Evolutionary conservation across 1,284 basidiomycete genomes (phyloP).

Genomic region (Marasmius tenuissimus): DNA sequence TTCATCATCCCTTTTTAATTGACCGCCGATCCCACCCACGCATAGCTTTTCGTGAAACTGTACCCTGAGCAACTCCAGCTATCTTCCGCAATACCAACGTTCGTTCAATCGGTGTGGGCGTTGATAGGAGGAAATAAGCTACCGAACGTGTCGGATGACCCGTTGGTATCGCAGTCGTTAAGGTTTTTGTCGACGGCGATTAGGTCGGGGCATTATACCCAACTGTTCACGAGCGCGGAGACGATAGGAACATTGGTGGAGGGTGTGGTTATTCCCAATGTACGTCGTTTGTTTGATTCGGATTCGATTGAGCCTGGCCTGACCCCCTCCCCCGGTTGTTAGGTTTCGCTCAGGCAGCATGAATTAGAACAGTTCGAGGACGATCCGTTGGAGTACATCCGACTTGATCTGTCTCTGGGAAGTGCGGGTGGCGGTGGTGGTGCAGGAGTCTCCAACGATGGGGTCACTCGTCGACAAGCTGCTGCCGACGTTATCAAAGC

Average conservation of each 20-base stretch:
- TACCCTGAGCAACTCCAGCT: slow-evolving; percentile 85
- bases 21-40: neutral
- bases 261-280: slow-evolving; percentile 93
- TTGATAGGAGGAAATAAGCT: slow-evolving; percentile 78
- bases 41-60: slow-evolving; percentile 84
- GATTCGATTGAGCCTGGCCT: too few relatives aligned
- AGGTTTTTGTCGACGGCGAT: slow-evolving; percentile 93
- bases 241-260: slow-evolving; percentile 86
- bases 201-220: slow-evolving; percentile 77
- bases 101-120: slow-evolving; percentile 92
- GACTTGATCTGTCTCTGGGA: slow-evolving; percentile 83
- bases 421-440: slow-evolving; percentile 46
- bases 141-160: slow-evolving; percentile 76
- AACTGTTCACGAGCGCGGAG: slow-evolving; percentile 69
- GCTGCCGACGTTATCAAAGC: slow-evolving; percentile 93
- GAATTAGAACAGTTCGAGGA: slow-evolving; percentile 98
- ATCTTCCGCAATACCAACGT: slow-evolving; percentile 71
- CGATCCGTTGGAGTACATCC: slow-evolving; percentile 94
- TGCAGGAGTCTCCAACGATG: slow-evolving; percentile 13
- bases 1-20: neutral
- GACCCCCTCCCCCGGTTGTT: too few relatives aligned
- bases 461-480: slow-evolving; percentile 84
- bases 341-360: slow-evolving; percentile 75
- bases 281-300: neutral
- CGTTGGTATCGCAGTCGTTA: slow-evolving; percentile 90